Evolutionary conservation across 2,329 filamentous ascomycete species (phyloP).

Genomic region (Fusarium sp.): DNA sequence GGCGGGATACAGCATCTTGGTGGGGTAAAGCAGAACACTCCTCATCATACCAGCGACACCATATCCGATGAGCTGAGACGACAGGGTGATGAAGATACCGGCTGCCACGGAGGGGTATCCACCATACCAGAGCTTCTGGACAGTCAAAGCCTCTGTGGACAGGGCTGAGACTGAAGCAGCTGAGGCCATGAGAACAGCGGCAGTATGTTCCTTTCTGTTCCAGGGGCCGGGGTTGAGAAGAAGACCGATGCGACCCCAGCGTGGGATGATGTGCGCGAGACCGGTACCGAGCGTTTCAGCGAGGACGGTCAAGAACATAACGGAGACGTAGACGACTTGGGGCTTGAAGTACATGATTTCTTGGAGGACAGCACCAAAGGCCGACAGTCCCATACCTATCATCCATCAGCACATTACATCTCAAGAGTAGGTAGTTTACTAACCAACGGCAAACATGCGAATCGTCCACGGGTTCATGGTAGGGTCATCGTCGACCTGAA

Average conservation of each 20-base stretch:
- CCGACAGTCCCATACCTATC: slow-evolving; percentile 31
- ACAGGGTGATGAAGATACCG: slow-evolving; percentile 56
- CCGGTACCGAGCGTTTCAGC: slow-evolving; percentile 24
- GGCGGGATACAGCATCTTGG: slow-evolving; percentile 50
- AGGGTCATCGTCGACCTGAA: slow-evolving; percentile 39
- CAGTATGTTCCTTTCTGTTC: slow-evolving; percentile 45
- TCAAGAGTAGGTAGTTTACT: neutral
- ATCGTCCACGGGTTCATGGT: slow-evolving; percentile 37
- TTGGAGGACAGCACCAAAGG: slow-evolving; percentile 35
- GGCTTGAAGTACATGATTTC: slow-evolving; percentile 41
- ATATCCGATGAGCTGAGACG: slow-evolving; percentile 60
- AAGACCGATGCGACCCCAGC: slow-evolving; percentile 13
- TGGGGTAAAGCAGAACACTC: slow-evolving; percentile 56
- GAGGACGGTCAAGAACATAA: slow-evolving; percentile 38
- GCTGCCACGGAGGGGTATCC: slow-evolving; percentile 46
- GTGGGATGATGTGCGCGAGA: slow-evolving; percentile 18
- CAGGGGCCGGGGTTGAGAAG: slow-evolving; percentile 30
- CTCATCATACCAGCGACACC: slow-evolving; percentile 59
- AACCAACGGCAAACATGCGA: slow-evolving; percentile 35
- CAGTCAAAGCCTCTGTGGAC: slow-evolving; percentile 53
- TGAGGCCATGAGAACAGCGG: slow-evolving; percentile 55
- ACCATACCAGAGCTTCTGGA: slow-evolving; percentile 58
- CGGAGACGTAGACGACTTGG: slow-evolving; percentile 35
- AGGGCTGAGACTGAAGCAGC: slow-evolving; percentile 48
- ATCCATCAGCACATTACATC: neutral